Conservation (phyloP, 345 rosid genomes). For the Linum tenue region DNA sequence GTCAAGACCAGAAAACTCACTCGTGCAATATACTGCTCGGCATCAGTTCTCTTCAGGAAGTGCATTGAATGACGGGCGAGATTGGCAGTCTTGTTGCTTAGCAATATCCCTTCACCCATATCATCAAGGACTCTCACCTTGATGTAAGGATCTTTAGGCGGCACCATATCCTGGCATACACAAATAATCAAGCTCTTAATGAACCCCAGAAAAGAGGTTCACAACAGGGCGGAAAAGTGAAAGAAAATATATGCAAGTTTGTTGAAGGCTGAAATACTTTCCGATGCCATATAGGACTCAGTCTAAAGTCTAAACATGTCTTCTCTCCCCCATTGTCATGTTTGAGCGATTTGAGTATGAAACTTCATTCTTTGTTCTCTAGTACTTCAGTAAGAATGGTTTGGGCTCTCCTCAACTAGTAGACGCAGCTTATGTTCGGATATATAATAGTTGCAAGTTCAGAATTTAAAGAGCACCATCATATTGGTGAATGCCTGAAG, state of each 20-base stretch:
- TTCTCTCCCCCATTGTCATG: too few species aligned
- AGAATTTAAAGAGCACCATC: too few species aligned
- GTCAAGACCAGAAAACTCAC: conserved; percentile 32
- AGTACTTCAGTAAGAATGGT: too few species aligned
- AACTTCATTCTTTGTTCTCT: too few species aligned
- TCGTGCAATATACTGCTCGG: conserved; percentile 76
- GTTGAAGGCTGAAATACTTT: background rate
- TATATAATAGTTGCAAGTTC: too few species aligned
- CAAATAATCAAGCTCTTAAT: conserved; percentile 3
- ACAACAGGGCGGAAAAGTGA: background rate
- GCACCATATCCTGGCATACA: conserved; percentile 77
- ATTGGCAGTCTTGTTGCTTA: conserved; percentile 66
- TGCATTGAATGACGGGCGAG: conserved; percentile 81
- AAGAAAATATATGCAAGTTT: background rate
- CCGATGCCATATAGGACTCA: background rate
- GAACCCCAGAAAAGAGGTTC: background rate
- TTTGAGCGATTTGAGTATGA: too few species aligned
- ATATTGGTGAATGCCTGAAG: too few species aligned
- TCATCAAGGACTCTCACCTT: conserved; percentile 79
- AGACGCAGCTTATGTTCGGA: too few species aligned
- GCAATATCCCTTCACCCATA: conserved; percentile 63
- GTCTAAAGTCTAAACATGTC: background rate
- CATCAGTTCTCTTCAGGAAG: conserved; percentile 87
- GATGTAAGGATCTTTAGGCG: conserved; percentile 92
- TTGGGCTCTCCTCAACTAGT: too few species aligned